Evolutionary conservation across 805 yeast genomes (phyloP).

Genomic region (Pichia eremophila): DNA sequence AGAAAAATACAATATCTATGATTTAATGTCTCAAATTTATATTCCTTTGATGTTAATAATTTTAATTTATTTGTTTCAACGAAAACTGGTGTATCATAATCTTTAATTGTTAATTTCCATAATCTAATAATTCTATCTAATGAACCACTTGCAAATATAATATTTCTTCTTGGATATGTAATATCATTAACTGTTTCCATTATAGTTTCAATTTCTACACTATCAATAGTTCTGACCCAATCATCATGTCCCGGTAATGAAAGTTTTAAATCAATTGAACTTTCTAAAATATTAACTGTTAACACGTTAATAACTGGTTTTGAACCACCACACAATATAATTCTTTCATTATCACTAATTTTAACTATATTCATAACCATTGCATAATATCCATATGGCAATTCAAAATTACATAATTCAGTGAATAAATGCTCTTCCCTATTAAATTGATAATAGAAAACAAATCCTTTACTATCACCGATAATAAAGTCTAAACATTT

Average conservation of each 20-base stretch:
- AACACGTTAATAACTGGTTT: conserved; percentile 39
- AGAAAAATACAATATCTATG: conserved; percentile 45
- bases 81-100: conserved; percentile 39
- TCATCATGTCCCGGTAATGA: conserved; percentile 86
- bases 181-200: conserved; percentile 8
- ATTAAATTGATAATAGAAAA: conserved; percentile 42
- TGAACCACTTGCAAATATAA: conserved; percentile 76
- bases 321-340: conserved; percentile 72
- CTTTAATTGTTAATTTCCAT: conserved; percentile 66
- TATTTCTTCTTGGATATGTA: conserved; percentile 32
- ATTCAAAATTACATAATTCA: conserved; percentile 26
- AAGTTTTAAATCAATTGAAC: conserved; percentile 23
- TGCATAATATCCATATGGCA: conserved; percentile 40
- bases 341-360: conserved; percentile 25
- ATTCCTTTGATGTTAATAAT: conserved; percentile 62
- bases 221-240: conserved; percentile 76
- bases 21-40: conserved; percentile 43
- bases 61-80: conserved; percentile 38
- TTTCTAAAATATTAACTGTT: conserved; percentile 29
- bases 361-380: conserved; percentile 29
- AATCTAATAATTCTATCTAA: conserved; percentile 88
- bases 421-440: conserved; percentile 14
- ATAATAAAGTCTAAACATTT: conserved; percentile 35
- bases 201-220: conserved; percentile 34
- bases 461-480: conserved; percentile 56